Percentiles rank a stretch among this genome's conserved stretches.
phyloP scores from a whole-genome alignment of 2,329 filamentous ascomycete genomes.

The Bisporella sp. region DNA sequence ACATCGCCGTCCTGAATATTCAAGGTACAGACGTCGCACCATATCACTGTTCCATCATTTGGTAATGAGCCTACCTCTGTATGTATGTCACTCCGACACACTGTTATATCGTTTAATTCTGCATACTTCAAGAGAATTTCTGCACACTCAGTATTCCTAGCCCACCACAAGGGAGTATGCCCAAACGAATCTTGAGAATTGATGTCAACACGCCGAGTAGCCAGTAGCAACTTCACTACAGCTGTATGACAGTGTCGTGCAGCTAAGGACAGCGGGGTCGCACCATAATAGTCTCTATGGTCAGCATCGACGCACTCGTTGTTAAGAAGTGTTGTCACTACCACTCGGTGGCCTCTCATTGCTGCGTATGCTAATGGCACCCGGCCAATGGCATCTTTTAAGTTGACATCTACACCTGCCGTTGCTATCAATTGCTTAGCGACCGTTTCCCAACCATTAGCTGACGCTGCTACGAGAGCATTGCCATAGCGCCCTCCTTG shows the following conservation, averaged over 20 bases:
- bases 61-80: neutral
- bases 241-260: neutral
- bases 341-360: neutral
- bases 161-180: neutral
- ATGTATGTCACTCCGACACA: neutral
- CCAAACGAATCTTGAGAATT: neutral
- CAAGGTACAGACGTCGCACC: neutral
- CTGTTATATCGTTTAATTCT: neutral
- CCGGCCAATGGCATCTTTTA: neutral
- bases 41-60: neutral
- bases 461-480: conserved; percentile 1
- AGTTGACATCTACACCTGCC: conserved; percentile 5
- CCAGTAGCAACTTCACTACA: neutral
- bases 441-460: neutral
- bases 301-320: neutral
- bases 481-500: conserved; percentile 2
- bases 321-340: neutral
- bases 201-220: neutral
- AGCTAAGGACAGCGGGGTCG: neutral
- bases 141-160: neutral
- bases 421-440: conserved; percentile 2
- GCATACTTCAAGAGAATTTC: neutral
- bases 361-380: neutral
- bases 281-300: neutral
- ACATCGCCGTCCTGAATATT: neutral